Evolutionary conservation across 805 yeast species (phyloP), one percentile per base, ranked within the genome.

Genomic region (Spencermartinsiella europaea): DNA sequence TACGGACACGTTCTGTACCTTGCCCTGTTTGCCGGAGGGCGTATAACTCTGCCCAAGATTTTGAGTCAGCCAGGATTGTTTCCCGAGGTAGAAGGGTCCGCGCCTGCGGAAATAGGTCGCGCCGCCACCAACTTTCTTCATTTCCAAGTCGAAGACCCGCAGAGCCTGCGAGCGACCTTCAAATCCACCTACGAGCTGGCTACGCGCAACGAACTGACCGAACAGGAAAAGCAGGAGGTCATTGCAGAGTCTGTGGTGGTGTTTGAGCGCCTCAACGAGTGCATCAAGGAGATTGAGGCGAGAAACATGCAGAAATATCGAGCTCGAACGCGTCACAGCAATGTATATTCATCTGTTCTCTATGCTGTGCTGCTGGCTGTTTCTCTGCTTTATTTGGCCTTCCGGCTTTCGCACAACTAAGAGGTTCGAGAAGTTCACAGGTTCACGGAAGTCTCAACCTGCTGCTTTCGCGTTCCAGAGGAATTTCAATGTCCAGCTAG

Each of bases 1-100:
- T 86, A 86, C 64, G 78, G 87, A 69, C 95, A 86, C 62, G 93
- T 85, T 40, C 74, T 86, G 79, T 86, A 86, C 65, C 68, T 86
- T 59, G 95, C 93, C 0, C 73, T 86, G 42, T 86, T 86, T 68
- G 95, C 95, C 1, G 95, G 95, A 42, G 95, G 95, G 15, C 72
- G 81, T 52, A 71, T 86, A 28, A 74, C 87, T 78, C 70, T 82
- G 49, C 80, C 89, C 0, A 76, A 80, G 15, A 65, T 86, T 22
- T 70, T 81, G 42, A 77, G 75, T 57, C 81, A 88, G 20, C 68
- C 82, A 4, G 86, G 89, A 2, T 65, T 85, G 46, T 84, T 85
- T 73, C 95, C 95, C 7, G 81, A 81, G 55, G 76, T 81, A 40
- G 77, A 77, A 45, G 87, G 86, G 21, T 70, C 79, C 54, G 63